Conservation (phyloP, 1,284 basidiomycete genomes). For the Moniliophthora roreri region DNA sequence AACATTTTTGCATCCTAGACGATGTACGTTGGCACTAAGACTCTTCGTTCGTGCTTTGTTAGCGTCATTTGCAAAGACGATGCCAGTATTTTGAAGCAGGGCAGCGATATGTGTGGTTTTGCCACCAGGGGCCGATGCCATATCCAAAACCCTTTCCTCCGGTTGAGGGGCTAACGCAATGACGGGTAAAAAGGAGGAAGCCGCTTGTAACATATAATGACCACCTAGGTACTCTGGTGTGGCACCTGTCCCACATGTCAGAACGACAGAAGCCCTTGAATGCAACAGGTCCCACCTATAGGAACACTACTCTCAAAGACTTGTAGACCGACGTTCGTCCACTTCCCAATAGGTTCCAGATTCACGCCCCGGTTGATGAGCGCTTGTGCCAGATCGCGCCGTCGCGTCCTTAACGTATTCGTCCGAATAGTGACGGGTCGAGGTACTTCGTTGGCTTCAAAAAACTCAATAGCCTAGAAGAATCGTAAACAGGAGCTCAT, state of each 20-base stretch:
- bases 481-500: constrained; percentile 11
- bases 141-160: constrained; percentile 93
- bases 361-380: constrained; percentile 97
- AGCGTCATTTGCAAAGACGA: constrained; percentile 97
- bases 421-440: constrained; percentile 98
- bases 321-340: constrained; percentile 98
- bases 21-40: constrained; percentile 94
- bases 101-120: constrained; percentile 98
- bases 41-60: constrained; percentile 96
- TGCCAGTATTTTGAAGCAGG: constrained; percentile 95
- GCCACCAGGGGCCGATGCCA: constrained; percentile 98
- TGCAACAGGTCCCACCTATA: constrained; percentile 56
- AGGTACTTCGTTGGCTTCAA: constrained; percentile 96
- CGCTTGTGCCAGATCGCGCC: constrained; percentile 92
- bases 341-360: constrained; percentile 97
- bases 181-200: constrained; percentile 98
- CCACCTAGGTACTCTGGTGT: constrained; percentile 99
- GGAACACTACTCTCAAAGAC: constrained; percentile 97
- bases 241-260: constrained; percentile 50
- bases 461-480: constrained; percentile 92
- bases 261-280: not conserved
- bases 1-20: constrained; percentile 98
- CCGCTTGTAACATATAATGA: constrained; percentile 99
- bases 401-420: constrained; percentile 92
- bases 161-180: constrained; percentile 94